Percentiles rank a stretch among this genome's conserved stretches.
Evolutionary conservation across 208 protist genomes (phyloP).

Genomic region (Crithidia sp.): DNA sequence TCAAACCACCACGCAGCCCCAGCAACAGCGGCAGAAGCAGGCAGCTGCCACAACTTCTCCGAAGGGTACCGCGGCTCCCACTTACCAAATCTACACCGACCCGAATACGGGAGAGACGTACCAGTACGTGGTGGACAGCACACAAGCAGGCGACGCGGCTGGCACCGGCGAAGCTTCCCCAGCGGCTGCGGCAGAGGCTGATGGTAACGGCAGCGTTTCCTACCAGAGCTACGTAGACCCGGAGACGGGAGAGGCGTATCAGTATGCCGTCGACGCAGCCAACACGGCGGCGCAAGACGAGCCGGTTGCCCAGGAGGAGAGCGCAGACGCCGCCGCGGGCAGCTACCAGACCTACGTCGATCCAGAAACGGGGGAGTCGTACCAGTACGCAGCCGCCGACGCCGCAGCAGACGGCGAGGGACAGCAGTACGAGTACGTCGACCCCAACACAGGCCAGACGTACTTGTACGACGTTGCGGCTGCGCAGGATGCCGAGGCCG

Average conservation of each 20-base stretch:
- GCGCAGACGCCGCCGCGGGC: not conserved
- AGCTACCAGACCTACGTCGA: slow-evolving; percentile 17
- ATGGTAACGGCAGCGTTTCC: not conserved
- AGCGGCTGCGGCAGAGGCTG: not conserved
- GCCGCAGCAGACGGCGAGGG: not conserved
- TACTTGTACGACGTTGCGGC: slow-evolving; percentile 29
- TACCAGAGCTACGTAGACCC: slow-evolving; percentile 39
- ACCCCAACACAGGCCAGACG: slow-evolving; percentile 36
- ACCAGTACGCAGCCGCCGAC: slow-evolving; percentile 17
- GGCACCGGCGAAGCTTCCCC: not conserved
- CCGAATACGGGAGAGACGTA: slow-evolving; percentile 41
- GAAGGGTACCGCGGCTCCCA: not conserved
- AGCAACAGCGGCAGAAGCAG: not conserved
- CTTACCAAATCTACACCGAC: slow-evolving; percentile 38
- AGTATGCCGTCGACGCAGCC: slow-evolving; percentile 23
- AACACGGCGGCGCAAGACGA: not conserved
- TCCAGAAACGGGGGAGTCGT: slow-evolving; percentile 20
- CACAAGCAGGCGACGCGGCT: not conserved
- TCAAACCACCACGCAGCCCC: not conserved
- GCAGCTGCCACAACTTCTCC: no score
- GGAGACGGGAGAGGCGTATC: slow-evolving; percentile 30
- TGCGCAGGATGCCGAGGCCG: not conserved
- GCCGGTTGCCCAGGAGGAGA: not conserved
- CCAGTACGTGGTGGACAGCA: slow-evolving; percentile 30
- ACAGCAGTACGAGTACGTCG: slow-evolving; percentile 39